phyloP scores from a whole-genome alignment of 73 alveolate species.

The Tetrahymena malaccensis region DNA sequence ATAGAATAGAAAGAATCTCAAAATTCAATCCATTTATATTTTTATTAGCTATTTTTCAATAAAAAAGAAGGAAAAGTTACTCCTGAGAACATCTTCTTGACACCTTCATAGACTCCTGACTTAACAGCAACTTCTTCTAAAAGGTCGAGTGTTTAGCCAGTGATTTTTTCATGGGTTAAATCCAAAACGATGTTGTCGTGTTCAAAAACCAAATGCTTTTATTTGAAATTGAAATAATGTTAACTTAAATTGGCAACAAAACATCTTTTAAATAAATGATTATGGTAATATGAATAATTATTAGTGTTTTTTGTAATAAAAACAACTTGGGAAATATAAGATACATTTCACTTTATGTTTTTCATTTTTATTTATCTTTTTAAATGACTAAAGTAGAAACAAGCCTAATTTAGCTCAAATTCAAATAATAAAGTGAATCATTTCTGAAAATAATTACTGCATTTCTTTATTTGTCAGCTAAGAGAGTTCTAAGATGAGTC shows the following conservation, averaged over 20 bases:
- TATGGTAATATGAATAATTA: neutral
- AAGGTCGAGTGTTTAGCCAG: neutral
- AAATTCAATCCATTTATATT: neutral
- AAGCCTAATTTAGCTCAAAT: neutral
- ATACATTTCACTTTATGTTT: neutral
- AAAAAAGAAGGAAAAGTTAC: neutral
- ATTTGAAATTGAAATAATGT: too few relatives aligned
- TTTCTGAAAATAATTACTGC: neutral
- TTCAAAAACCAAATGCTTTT: constrained; percentile 10
- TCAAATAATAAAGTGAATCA: neutral
- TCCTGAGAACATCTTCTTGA: constrained; percentile 4
- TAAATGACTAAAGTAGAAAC: neutral
- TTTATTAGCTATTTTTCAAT: neutral
- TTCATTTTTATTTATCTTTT: neutral
- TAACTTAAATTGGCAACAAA: too few relatives aligned
- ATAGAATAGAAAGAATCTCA: neutral
- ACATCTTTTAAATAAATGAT: neutral
- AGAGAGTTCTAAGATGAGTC: constrained; percentile 48
- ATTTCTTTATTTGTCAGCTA: constrained; percentile 45
- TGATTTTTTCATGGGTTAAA: constrained; percentile 70
- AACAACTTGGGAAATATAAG: neutral
- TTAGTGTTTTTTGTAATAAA: too few relatives aligned
- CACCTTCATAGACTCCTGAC: constrained; percentile 17
- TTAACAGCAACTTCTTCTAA: constrained; percentile 14
- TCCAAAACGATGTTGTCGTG: constrained; percentile 54